phyloP scores from a whole-genome alignment of 345 rosid species.

The Luvunga scandens region DNA sequence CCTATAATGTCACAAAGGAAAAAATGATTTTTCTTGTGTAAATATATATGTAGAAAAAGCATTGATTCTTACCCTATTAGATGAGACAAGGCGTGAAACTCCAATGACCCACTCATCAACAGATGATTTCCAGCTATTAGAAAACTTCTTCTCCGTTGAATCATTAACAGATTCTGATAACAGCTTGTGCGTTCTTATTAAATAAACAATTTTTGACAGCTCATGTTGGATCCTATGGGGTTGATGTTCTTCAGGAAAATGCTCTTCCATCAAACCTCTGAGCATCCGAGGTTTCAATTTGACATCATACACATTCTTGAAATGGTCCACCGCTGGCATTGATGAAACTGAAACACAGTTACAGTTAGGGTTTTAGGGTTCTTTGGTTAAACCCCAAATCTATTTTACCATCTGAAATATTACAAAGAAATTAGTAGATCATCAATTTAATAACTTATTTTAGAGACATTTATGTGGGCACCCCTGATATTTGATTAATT shows the following conservation, averaged over 20 bases:
- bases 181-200: conserved; percentile 46
- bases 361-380: not conserved
- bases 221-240: conserved; percentile 31
- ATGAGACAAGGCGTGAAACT: conserved; percentile 41
- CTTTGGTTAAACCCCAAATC: not conserved
- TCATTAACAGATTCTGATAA: conserved; percentile 42
- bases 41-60: not conserved
- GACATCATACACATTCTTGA: conserved; percentile 46
- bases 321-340: conserved; percentile 43
- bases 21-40: no score
- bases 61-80: conserved; percentile 41
- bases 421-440: no score
- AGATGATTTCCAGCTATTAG: conserved; percentile 51
- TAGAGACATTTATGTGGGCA: no score
- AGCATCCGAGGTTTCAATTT: conserved; percentile 63
- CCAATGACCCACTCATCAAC: conserved; percentile 68
- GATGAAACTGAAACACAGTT: not conserved
- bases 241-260: conserved; percentile 57
- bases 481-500: no score
- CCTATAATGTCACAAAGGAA: no score
- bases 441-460: no score
- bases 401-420: no score
- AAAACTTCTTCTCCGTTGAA: conserved; percentile 34
- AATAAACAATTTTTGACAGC: conserved; percentile 44
- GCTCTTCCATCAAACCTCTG: conserved; percentile 43